These are phyloP conservation scores for Backusella parvicylindrica DNA, from an alignment of 192 early-diverging fungal genomes.

Conservation along the genomic window DNA sequence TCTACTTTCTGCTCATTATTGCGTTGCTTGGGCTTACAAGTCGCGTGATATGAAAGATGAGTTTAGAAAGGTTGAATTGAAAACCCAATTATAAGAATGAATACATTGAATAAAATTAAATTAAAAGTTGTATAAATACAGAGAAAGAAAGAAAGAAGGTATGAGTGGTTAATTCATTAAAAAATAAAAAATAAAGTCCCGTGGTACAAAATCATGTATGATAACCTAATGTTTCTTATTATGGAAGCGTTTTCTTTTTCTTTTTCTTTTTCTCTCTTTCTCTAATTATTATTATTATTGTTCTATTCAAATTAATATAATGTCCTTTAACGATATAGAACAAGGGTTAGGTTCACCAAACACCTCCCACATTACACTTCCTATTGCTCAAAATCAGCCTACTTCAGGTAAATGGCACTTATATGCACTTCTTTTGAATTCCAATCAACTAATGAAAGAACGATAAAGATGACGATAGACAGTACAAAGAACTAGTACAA, in stretches of 20 bases:
- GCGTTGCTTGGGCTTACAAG: slow-evolving; percentile 71
- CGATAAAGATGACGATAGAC: slow-evolving; percentile 35
- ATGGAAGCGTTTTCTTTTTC: neutral
- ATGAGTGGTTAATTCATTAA: neutral
- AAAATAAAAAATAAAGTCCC: neutral
- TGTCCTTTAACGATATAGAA: slow-evolving; percentile 20
- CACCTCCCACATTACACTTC: neutral
- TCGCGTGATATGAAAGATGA: neutral
- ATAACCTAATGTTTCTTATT: neutral
- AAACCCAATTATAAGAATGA: neutral
- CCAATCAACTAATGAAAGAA: neutral
- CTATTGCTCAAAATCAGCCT: neutral
- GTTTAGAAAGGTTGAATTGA: neutral
- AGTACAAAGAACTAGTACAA: slow-evolving; percentile 54
- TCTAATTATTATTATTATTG: neutral
- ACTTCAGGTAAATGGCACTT: neutral
- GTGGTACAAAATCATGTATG: neutral
- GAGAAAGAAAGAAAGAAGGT: too few relatives aligned
- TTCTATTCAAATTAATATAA: neutral
- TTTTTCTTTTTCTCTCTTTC: neutral
- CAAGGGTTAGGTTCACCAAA: neutral
- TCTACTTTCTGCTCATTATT: slow-evolving; percentile 82
- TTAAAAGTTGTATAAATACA: too few relatives aligned
- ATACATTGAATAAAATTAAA: too few relatives aligned
- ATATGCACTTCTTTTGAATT: neutral